Conservation (phyloP, 2,329 filamentous ascomycete species). For the Phyllosticta ampelicida region DNA sequence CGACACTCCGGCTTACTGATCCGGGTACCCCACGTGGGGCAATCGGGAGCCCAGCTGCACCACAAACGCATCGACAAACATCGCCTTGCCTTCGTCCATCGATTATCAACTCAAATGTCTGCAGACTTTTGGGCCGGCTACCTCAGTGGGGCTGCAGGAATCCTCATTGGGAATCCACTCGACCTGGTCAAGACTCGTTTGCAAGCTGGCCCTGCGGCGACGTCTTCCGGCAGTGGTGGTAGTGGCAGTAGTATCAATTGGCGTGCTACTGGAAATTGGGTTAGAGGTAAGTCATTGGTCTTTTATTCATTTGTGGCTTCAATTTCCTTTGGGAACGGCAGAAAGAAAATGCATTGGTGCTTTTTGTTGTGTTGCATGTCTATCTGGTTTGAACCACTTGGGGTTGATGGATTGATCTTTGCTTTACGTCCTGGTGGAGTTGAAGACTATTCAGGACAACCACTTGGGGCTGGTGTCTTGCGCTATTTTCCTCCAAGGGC, state of each 20-base stretch:
- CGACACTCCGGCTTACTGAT: neutral
- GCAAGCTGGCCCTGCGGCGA: slow-evolving; percentile 47
- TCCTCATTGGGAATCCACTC: slow-evolving; percentile 80
- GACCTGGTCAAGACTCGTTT: slow-evolving; percentile 70
- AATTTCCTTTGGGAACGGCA: too few relatives aligned
- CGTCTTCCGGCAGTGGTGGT: neutral
- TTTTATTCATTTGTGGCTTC: too few relatives aligned
- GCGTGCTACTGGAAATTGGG: slow-evolving; percentile 10
- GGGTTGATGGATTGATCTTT: too few relatives aligned
- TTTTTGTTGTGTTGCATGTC: too few relatives aligned
- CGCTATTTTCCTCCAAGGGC: too few relatives aligned
- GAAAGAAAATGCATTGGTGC: too few relatives aligned
- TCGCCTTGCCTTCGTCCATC: neutral
- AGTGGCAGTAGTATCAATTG: neutral
- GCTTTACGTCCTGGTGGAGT: too few relatives aligned
- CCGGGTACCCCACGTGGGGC: neutral
- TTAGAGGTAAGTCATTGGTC: slow-evolving; percentile 11
- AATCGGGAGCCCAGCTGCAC: neutral
- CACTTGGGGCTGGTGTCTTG: too few relatives aligned
- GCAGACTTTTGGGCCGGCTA: slow-evolving; percentile 94
- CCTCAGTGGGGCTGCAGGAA: slow-evolving; percentile 72
- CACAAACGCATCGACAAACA: neutral
- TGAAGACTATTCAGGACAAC: too few relatives aligned
- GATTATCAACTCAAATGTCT: slow-evolving; percentile 52
- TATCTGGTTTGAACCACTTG: too few relatives aligned